Evolutionary conservation across 108 stramenopile genomes (phyloP), one percentile per base, ranked within the genome.

Genomic region (Stephanodiscus minutulus): DNA sequence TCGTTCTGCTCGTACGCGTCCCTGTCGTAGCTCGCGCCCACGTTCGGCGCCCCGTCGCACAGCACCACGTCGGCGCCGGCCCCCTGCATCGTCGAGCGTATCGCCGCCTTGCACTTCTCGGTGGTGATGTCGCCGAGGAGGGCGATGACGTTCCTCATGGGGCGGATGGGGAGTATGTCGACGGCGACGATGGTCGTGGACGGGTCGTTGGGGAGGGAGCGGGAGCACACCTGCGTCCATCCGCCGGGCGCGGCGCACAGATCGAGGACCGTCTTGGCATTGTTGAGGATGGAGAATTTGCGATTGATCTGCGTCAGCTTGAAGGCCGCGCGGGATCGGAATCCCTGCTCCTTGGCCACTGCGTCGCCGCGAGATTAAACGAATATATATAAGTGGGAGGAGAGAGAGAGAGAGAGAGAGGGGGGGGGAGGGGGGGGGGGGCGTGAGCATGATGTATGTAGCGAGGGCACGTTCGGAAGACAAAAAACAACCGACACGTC

Each of bases 21-120:
- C 65, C 96, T 91, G 48, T 87, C 92, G 73, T 98, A 99, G 13
- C 83, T 79, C 1, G 98, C 97, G 36, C 99, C 99, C 21, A 99
- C 89, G 76, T 99, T 99, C n/a, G 99, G 99, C 17, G 99, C 99
- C 57, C 99, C 99, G 76, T 99, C 99, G 77, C 98, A 98, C 49
- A 99, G 82, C 0, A 99, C 98, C 18, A 98, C 96, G 76, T 99
- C 98, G 49, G 91, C 96, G 31, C 88, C 86, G 52, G 82, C 83
- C 2, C 83, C 81, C 27, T 92, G 85, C 83, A 93, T 76, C 67
- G 87, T 86, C 25, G 68, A 68, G 31, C 85, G 76, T 54, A 99
- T 89, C 18, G 85, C 88, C 22, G 90, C 85, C 57, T 96, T 91
- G 80, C 97, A 97, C 74, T 94, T 89, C 28, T 91, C 95, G 7